Base-by-base conservation (phyloP, 2,329 filamentous ascomycete genomes). In the Neopestalotiopsis rosae region DNA sequence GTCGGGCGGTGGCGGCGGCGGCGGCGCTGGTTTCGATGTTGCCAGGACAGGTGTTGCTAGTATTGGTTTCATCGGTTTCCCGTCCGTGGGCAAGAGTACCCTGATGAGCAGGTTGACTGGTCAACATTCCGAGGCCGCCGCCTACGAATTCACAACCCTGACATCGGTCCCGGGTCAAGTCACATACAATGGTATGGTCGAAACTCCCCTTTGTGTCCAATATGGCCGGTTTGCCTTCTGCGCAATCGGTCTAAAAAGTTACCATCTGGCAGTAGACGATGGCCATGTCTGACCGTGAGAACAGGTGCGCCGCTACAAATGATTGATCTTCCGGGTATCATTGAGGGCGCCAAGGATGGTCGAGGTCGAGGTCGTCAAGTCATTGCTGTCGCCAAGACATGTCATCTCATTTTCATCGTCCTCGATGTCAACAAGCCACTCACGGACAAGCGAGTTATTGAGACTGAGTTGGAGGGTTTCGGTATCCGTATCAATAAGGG, bases 381-480 rank as follows among this genome's bases (percentile, higher is more conserved):
- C 78, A 99, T 99, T 85, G 96, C 96, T 9, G 96, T 99, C 63
- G 95, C 96, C 70, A 99, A 99, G 86, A 98, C 96, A 20, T 99
- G 96, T 84, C 93, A 99, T 87, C 84, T 99, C 76, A 99, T 99
- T 76, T 98, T 98, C 83, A 99, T 99, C 78, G 94, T 99, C 62
- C 87, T 99, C 67, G 96, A 99, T 78, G 96, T 99, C 77, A 98
- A 98, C 84, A 99, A 99, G 83, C 96, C 96, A 30, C 85, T 99
- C 75, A 97, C 95, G 17, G 96, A 99, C 83, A 99, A 99, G 86
- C 90, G 94, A 70, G 88, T 99, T 72, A 99, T 99, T 77, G 96
- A 99, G 83, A 88, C 90, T 65, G 96, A 99, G 84, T 83, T 99
- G 79, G 96, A 99, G 81, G 96, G 96, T 7, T 99, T 99, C 76